Evolutionary conservation across 805 yeast genomes (phyloP).

Genomic region (Scheffersomyces amazonensis): DNA sequence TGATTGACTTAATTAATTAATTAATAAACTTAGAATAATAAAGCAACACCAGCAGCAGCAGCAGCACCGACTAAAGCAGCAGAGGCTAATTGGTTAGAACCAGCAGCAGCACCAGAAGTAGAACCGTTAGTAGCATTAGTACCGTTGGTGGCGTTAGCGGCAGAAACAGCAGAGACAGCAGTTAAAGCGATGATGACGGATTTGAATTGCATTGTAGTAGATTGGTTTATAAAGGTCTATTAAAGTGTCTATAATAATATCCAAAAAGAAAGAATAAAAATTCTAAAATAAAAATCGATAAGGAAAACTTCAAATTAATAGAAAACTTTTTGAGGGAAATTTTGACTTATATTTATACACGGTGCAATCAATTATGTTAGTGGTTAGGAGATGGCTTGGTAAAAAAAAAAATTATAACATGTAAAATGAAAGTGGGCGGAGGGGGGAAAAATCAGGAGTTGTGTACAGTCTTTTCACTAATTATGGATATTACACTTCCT

Average conservation of each 20-base stretch:
- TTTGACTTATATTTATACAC: no score
- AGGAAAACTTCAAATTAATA: background rate
- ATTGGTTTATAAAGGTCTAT: slow-evolving; percentile 2
- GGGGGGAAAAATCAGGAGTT: background rate
- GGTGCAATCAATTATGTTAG: no score
- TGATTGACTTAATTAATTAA: background rate
- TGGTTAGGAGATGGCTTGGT: no score
- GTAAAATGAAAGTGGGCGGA: background rate
- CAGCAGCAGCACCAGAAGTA: slow-evolving; percentile 40
- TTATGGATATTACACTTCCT: background rate
- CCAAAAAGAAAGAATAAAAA: slow-evolving; percentile 2
- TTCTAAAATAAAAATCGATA: no score
- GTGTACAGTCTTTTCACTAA: background rate
- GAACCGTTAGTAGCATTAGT: slow-evolving; percentile 43
- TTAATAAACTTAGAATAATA: slow-evolving; percentile 31
- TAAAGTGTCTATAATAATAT: background rate
- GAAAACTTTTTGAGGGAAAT: background rate
- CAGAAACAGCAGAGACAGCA: slow-evolving; percentile 67
- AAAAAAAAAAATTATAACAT: background rate
- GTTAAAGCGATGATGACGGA: slow-evolving; percentile 66
- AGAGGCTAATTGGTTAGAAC: slow-evolving; percentile 58
- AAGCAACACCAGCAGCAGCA: slow-evolving; percentile 77
- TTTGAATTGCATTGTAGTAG: slow-evolving; percentile 67
- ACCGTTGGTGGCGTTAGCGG: slow-evolving; percentile 48
- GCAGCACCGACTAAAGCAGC: slow-evolving; percentile 80